Conservation (phyloP, 2,329 filamentous ascomycete genomes). For the Microdochium nivale region DNA sequence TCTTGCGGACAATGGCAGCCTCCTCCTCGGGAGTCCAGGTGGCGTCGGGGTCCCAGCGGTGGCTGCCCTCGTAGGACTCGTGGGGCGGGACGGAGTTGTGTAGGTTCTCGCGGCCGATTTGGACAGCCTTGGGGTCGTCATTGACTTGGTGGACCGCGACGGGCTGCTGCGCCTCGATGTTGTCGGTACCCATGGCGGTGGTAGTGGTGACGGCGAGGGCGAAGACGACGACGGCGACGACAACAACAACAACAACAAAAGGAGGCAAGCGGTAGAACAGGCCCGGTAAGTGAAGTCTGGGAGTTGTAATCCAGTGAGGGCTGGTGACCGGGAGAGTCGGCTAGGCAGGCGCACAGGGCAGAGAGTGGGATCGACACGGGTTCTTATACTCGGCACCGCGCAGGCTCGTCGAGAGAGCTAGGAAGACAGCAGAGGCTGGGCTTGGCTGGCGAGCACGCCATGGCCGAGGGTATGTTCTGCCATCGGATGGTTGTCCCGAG, state of each 20-base stretch:
- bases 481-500: not conserved
- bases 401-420: too few relatives aligned
- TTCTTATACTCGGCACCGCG: not conserved
- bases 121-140: conserved; percentile 9
- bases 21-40: conserved; percentile 51
- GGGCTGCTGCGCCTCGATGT: conserved; percentile 6
- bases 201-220: not conserved
- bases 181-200: conserved; percentile 4
- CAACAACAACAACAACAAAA: not conserved
- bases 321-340: too few relatives aligned
- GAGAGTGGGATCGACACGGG: too few relatives aligned
- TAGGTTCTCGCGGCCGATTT: conserved; percentile 29
- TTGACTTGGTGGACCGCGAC: conserved; percentile 14
- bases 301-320: too few relatives aligned
- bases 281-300: too few relatives aligned
- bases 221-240: not conserved
- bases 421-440: not conserved
- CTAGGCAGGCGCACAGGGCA: too few relatives aligned
- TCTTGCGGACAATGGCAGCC: conserved; percentile 44
- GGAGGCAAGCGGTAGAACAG: too few relatives aligned
- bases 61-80: conserved; percentile 28
- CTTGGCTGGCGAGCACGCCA: not conserved
- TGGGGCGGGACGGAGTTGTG: conserved; percentile 20
- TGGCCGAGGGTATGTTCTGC: not conserved
- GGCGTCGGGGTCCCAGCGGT: conserved; percentile 29